Percentiles rank a stretch among this genome's conserved stretches.
These are phyloP conservation scores for Litchi chinensis DNA, from an alignment of 345 rosid genomes.

Conservation along the genomic window DNA sequence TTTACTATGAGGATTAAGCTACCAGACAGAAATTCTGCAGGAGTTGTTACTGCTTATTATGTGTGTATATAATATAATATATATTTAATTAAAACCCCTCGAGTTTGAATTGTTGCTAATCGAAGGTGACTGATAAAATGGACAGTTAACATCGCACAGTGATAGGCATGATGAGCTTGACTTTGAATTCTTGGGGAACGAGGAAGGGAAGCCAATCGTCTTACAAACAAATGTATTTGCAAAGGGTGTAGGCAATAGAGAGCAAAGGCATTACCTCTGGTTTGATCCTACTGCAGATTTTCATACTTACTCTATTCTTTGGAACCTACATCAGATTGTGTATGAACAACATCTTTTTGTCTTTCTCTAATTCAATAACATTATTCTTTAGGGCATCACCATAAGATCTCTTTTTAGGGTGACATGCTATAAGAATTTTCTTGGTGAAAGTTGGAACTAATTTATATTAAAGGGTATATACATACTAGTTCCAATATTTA, in stretches of 20 bases:
- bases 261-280: conserved; percentile 64
- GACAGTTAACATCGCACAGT: conserved; percentile 48
- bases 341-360: conserved; percentile 30
- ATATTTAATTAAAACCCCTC: too few relatives aligned
- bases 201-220: conserved; percentile 50
- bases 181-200: conserved; percentile 72
- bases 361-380: neutral
- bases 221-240: conserved; percentile 67
- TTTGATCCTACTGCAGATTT: conserved; percentile 63
- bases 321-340: conserved; percentile 79
- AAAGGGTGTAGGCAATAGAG: conserved; percentile 56
- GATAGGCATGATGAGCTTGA: conserved; percentile 62
- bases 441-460: too few relatives aligned
- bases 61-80: conserved; percentile 28
- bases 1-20: conserved; percentile 52
- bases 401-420: neutral
- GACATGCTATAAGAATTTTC: too few relatives aligned
- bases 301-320: conserved; percentile 61
- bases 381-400: too few relatives aligned
- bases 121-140: too few relatives aligned
- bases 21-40: conserved; percentile 55
- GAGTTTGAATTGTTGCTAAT: too few relatives aligned
- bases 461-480: too few relatives aligned
- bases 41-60: conserved; percentile 68
- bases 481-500: too few relatives aligned